Percentiles rank a stretch among this genome's conserved stretches.
Evolutionary conservation across 202 grass and related monocot species (phyloP).

Genomic region (Musa balbisiana): DNA sequence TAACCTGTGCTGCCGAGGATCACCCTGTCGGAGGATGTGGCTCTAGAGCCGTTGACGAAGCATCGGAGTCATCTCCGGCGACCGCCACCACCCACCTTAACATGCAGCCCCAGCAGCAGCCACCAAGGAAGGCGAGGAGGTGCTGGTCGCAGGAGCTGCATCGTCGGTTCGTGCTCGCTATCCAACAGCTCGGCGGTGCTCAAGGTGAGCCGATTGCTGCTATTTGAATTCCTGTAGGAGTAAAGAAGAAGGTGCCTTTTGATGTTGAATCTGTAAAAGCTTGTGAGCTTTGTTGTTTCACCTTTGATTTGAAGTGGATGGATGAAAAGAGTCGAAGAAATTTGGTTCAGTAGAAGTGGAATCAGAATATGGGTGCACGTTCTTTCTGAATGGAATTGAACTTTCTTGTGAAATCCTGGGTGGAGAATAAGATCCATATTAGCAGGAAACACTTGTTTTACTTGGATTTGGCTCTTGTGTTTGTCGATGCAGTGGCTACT

Average conservation of each 20-base stretch:
- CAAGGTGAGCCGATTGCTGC: conserved; percentile 41
- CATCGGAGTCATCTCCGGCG: conserved; percentile 1
- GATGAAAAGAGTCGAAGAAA: not conserved
- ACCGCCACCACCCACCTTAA: not conserved
- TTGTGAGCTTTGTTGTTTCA: not conserved
- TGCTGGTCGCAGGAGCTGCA: conserved; percentile 96
- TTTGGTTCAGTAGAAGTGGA: not conserved
- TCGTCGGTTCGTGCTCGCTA: conserved; percentile 61
- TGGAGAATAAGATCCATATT: too few species aligned
- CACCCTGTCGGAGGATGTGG: not conserved
- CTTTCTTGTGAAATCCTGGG: too few species aligned
- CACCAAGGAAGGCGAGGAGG: conserved; percentile 67
- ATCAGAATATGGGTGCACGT: not conserved
- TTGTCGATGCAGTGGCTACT: conserved; percentile 61
- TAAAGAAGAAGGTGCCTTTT: too few species aligned
- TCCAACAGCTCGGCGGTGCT: conserved; percentile 62
- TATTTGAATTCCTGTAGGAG: not conserved
- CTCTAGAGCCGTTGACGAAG: conserved; percentile 19
- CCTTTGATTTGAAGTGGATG: not conserved
- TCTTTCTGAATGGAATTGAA: not conserved
- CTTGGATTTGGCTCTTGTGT: not conserved
- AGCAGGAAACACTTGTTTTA: not conserved
- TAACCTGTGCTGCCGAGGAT: not conserved
- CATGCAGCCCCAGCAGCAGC: too few species aligned
- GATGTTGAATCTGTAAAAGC: too few species aligned